These are phyloP conservation scores for Cymbopogon flexuosus DNA, from an alignment of 202 grass and related monocot genomes.

Conservation along the genomic window DNA sequence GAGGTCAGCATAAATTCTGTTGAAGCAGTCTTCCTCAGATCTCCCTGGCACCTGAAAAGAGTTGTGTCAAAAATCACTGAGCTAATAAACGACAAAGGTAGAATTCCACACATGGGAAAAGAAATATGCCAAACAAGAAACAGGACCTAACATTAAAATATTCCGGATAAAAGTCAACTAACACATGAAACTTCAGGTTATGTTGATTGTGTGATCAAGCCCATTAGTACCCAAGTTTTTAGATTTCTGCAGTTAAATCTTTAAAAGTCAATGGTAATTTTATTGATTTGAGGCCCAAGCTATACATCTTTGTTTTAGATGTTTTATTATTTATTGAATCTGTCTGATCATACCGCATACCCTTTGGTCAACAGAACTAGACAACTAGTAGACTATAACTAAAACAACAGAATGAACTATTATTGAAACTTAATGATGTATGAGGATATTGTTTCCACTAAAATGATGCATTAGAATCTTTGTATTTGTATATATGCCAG, in stretches of 20 bases:
- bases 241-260: neutral
- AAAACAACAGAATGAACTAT: neutral
- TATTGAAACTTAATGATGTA: neutral
- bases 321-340: neutral
- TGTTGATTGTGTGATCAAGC: neutral
- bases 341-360: neutral
- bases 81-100: slow-evolving; percentile 11
- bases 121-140: neutral
- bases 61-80: slow-evolving; percentile 4
- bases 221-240: neutral
- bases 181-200: neutral
- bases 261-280: neutral
- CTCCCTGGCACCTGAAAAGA: slow-evolving; percentile 66
- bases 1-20: slow-evolving; percentile 62
- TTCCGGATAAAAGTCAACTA: neutral
- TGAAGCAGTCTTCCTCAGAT: slow-evolving; percentile 73
- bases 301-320: neutral
- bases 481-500: neutral
- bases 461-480: neutral
- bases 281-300: neutral
- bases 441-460: neutral
- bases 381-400: neutral
- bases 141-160: slow-evolving; percentile 1
- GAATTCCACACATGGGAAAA: neutral
- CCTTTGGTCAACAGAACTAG: neutral